phyloP scores from a whole-genome alignment of 106 monocot species.

The Iris macrosiphon region DNA sequence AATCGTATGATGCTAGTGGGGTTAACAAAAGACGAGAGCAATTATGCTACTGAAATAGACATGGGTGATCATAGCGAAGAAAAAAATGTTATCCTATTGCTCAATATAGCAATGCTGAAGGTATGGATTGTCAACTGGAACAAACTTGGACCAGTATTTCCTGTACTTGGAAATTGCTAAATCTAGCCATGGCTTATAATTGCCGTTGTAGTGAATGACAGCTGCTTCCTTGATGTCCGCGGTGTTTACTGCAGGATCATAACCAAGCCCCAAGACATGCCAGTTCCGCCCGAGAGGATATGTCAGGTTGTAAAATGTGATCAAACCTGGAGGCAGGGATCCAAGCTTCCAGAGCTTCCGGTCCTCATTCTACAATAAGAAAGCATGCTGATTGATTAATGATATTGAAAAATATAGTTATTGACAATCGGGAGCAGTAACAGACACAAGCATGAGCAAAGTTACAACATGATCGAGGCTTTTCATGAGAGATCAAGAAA shows the following conservation, averaged over 20 bases:
- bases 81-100: too few species aligned
- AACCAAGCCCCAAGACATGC: slow-evolving; percentile 72
- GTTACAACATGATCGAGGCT: too few species aligned
- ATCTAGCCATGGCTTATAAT: slow-evolving; percentile 74
- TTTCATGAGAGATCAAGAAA: too few species aligned
- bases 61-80: too few species aligned
- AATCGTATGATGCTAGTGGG: too few species aligned
- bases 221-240: slow-evolving; percentile 34
- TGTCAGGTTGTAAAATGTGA: slow-evolving; percentile 62
- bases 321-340: slow-evolving; percentile 55
- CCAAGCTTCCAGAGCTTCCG: slow-evolving; percentile 65
- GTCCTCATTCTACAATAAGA: slow-evolving; percentile 54
- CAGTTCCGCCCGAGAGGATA: slow-evolving; percentile 53
- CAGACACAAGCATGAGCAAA: too few species aligned
- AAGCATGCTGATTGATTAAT: too few species aligned
- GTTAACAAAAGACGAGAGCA: too few species aligned
- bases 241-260: slow-evolving; percentile 39
- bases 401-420: too few species aligned
- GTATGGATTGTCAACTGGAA: slow-evolving; percentile 6
- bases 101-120: slow-evolving; percentile 8
- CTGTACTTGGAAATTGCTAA: slow-evolving; percentile 46
- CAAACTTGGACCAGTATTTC: slow-evolving; percentile 37
- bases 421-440: too few species aligned
- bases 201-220: slow-evolving; percentile 66
- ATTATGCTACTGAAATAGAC: too few species aligned